These are phyloP conservation scores for Ehretia macrophylla DNA, from an alignment of 257 asterid genomes.

Conservation along the genomic window DNA sequence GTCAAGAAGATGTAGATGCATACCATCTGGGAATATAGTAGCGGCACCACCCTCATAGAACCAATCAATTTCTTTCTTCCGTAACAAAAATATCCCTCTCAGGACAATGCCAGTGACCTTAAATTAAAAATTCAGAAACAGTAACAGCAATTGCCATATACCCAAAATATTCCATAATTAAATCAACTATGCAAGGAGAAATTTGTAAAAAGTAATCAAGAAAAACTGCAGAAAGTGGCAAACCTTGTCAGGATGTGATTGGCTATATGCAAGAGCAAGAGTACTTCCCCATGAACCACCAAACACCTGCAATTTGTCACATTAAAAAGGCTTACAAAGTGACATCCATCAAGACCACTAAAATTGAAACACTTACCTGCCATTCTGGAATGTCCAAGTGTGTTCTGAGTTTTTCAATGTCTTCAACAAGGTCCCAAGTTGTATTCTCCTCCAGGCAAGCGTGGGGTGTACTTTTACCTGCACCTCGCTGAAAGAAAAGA, in stretches of 20 bases:
- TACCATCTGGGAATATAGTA: conserved; percentile 96
- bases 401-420: conserved; percentile 81
- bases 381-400: conserved; percentile 84
- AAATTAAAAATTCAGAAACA: conserved; percentile 8
- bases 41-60: conserved; percentile 99
- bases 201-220: neutral
- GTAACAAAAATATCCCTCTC: conserved; percentile 87
- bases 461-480: conserved; percentile 93
- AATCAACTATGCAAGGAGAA: neutral
- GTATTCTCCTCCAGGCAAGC: conserved; percentile 92
- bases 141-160: neutral
- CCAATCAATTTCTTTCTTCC: conserved; percentile 97
- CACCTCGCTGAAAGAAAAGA: conserved; percentile 61
- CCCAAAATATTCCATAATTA: neutral
- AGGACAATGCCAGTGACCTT: conserved; percentile 91
- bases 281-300: conserved; percentile 99
- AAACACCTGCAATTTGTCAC: conserved; percentile 61
- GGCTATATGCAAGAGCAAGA: conserved; percentile 86
- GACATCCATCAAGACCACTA: conserved; percentile 4
- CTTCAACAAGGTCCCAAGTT: conserved; percentile 85
- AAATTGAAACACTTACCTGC: conserved; percentile 50
- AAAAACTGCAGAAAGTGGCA: conserved; percentile 15
- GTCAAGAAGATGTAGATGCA: conserved; percentile 6
- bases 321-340: conserved; percentile 19
- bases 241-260: conserved; percentile 87